A percentile compares a stretch with the other conserved stretches of the same genome.
Conservation (phyloP, 208 protist species). For the Porcisia deanei region DNA sequence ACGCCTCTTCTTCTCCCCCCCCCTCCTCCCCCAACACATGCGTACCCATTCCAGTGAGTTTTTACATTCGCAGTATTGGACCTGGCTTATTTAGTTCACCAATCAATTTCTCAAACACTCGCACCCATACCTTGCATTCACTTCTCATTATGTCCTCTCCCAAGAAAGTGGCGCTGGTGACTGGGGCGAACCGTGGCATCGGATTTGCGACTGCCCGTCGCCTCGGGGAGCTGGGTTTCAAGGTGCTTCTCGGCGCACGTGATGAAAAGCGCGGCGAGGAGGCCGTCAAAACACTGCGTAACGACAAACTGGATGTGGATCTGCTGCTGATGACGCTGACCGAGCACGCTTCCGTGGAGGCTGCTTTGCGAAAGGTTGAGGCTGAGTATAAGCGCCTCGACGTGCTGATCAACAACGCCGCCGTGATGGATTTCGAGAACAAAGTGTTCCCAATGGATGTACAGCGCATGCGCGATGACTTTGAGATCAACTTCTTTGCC, state of each 20-base stretch:
- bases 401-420: conserved; percentile 85
- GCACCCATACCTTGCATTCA: background rate
- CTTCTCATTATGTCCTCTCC: conserved; percentile 28
- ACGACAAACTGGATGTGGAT: conserved; percentile 48
- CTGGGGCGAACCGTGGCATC: conserved; percentile 87
- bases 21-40: too few relatives aligned
- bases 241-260: conserved; percentile 77
- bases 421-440: conserved; percentile 41
- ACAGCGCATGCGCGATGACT: conserved; percentile 43
- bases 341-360: conserved; percentile 49
- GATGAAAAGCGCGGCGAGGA: conserved; percentile 52
- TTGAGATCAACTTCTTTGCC: conserved; percentile 76
- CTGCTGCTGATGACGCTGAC: conserved; percentile 53
- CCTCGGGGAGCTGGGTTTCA: conserved; percentile 62
- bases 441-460: conserved; percentile 52
- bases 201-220: conserved; percentile 71
- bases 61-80: background rate
- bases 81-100: background rate
- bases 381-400: conserved; percentile 53
- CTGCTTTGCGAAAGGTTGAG: conserved; percentile 47
- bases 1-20: background rate
- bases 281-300: conserved; percentile 45
- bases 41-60: background rate
- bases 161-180: conserved; percentile 62
- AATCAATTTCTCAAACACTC: background rate